These are phyloP conservation scores for Psidium guajava DNA, from an alignment of 345 rosid genomes.

Conservation along the genomic window DNA sequence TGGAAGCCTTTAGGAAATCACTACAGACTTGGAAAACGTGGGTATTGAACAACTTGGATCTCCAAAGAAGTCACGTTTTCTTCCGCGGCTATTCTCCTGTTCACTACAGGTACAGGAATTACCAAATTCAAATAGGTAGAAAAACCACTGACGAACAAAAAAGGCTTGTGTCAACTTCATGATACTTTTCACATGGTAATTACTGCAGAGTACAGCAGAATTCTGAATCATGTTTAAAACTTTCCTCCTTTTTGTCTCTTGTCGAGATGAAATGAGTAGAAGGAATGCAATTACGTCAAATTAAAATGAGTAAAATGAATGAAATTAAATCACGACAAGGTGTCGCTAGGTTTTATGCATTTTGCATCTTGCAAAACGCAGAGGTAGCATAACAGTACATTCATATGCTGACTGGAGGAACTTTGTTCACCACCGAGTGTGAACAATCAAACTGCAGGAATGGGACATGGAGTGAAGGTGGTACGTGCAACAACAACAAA, in stretches of 20 bases:
- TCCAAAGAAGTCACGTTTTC: constrained; percentile 38
- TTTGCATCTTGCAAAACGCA: background rate
- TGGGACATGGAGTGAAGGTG: background rate
- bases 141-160: background rate
- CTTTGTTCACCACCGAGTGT: background rate
- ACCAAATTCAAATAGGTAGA: background rate
- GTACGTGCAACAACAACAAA: background rate
- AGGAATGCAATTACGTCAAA: background rate
- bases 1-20: constrained; percentile 49
- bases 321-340: background rate
- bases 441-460: constrained; percentile 5
- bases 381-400: background rate
- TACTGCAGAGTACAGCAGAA: background rate
- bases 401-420: background rate
- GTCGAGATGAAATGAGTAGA: background rate
- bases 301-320: background rate
- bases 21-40: constrained; percentile 54
- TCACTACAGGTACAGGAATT: constrained; percentile 42
- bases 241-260: background rate
- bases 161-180: background rate
- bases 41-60: constrained; percentile 29
- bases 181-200: background rate
- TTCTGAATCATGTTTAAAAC: background rate
- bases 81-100: constrained; percentile 59
- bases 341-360: background rate